Evolutionary conservation across 176 grass and related monocot species (phyloP).

Genomic region (Paspalum notatum): DNA sequence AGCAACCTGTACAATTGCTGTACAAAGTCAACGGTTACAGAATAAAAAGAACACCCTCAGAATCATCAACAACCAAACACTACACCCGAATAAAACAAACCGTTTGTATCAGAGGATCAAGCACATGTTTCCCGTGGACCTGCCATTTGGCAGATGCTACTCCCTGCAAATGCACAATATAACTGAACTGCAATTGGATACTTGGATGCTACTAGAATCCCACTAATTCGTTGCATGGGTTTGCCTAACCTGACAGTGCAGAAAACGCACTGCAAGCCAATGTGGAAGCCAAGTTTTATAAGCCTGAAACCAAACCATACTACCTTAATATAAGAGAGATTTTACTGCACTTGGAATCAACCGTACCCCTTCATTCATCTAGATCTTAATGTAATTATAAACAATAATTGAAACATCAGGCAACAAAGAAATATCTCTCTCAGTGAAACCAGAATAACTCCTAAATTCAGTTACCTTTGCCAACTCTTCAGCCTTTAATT

Average conservation of each 20-base stretch:
- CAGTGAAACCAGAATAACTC: not conserved
- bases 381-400: not conserved
- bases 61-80: not conserved
- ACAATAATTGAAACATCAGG: not conserved
- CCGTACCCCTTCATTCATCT: too few relatives aligned
- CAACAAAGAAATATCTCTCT: not conserved
- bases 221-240: not conserved
- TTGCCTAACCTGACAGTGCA: slow-evolving; percentile 43
- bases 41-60: not conserved
- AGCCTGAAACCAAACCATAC: slow-evolving; percentile 35
- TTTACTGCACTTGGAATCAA: too few relatives aligned
- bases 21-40: not conserved
- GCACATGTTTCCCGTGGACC: slow-evolving; percentile 23
- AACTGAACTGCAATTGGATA: not conserved
- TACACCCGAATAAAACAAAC: not conserved
- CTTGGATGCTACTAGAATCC: not conserved
- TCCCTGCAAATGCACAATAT: slow-evolving; percentile 24
- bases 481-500: slow-evolving; percentile 39
- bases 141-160: slow-evolving; percentile 49
- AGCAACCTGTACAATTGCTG: slow-evolving; percentile 17
- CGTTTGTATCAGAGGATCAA: slow-evolving; percentile 27
- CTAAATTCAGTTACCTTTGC: slow-evolving; percentile 34
- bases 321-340: not conserved
- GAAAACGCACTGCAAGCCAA: slow-evolving; percentile 37
- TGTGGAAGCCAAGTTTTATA: slow-evolving; percentile 57